Evolutionary conservation across 345 rosid genomes (phyloP).

Genomic region (Eucalyptus pauciflora): DNA sequence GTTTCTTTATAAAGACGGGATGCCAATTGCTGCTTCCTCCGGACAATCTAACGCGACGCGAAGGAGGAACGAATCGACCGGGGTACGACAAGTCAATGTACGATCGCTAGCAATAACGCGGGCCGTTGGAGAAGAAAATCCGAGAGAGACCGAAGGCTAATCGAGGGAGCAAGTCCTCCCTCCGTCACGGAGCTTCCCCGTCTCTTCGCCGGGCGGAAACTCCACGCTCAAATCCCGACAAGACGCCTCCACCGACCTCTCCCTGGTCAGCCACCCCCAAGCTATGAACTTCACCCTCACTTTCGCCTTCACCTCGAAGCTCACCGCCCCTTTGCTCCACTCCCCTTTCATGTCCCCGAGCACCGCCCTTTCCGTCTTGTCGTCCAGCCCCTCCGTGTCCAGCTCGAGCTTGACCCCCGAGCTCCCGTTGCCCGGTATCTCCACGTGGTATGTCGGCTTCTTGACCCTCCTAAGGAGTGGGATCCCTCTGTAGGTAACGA

Average conservation of each 20-base stretch:
- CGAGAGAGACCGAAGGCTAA: background rate
- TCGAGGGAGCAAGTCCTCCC: background rate
- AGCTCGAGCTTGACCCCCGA: background rate
- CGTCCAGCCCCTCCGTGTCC: background rate
- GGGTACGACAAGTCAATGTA: background rate
- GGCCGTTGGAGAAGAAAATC: background rate
- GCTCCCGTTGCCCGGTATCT: background rate
- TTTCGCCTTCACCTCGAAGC: background rate
- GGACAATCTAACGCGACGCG: background rate
- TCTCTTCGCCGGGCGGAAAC: background rate
- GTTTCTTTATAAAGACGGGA: background rate
- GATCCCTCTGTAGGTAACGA: background rate
- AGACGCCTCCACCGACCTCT: background rate
- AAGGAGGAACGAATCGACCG: background rate
- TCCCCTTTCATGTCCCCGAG: background rate
- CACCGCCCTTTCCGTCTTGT: background rate
- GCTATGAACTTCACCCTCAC: background rate
- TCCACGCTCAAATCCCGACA: background rate
- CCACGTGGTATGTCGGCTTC: background rate
- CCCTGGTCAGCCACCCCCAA: background rate
- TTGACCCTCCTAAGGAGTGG: background rate
- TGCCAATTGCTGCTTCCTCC: background rate
- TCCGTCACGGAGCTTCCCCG: background rate
- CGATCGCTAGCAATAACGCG: background rate
- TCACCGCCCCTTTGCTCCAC: conserved; percentile 1